Evolutionary conservation across 1,139 yeast genomes (phyloP), one percentile per base, ranked within the genome.

Genomic region (Magnusiomyces ingens): DNA sequence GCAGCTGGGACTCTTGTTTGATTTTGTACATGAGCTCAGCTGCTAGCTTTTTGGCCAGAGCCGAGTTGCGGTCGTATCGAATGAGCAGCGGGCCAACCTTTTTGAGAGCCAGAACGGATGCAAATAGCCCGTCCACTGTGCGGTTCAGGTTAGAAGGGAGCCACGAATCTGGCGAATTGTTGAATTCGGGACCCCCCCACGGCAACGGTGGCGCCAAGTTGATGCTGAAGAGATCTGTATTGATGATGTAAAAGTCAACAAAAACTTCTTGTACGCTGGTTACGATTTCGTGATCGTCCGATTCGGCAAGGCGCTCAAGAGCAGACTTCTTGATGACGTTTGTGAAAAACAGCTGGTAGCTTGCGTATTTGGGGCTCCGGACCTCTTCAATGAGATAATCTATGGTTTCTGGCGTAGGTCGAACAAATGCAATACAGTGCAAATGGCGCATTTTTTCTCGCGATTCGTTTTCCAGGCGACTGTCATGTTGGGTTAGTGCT

Each of bases 221-320:
- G 35, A 81, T 66, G 0, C 79, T 72, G 65, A 79, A 91, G 47
- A 93, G 70, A 62, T 86, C 85, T 55, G 75, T 75, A 67, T 89
- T 89, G 52, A 90, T 72, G 5, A 87, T 82, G 58, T 80, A 75
- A 66, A 85, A 91, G 67, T 93, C 98, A 59, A 85, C 88, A 65
- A 89, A 93, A 49, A 90, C 67, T 65, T 93, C 99, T 57, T 84
- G 80, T 1, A 93, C 90, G 58, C 79, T 80, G 3, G 77, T 72
- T 8, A 94, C 86, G 5, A 82, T 81, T 65, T 91, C 99, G 62
- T 82, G 76, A 64, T 88, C 94, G 68, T 93, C 99, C 1, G 88
- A 80, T 67, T 89, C 96, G 0, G 99, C 99, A 43, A 93, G 67
- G 53, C 85, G 76, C 66, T 94, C 99, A 60, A 93, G 69, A 58